Evolutionary conservation across 1,284 basidiomycete genomes (phyloP).

Genomic region (Peniophora sp.): DNA sequence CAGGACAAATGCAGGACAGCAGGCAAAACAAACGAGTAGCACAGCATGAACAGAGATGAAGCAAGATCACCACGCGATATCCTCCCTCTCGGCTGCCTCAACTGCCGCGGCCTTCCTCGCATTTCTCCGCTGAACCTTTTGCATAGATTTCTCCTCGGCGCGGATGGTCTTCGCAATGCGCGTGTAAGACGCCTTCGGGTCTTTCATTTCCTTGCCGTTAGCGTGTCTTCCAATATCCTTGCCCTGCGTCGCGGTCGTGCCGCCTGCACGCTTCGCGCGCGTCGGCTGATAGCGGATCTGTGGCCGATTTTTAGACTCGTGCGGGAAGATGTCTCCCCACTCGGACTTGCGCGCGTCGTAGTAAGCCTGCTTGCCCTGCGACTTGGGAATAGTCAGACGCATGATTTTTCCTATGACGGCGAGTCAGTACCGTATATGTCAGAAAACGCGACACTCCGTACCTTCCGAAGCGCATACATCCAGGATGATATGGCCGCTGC

Average conservation of each 20-base stretch:
- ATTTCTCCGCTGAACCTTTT: constrained; percentile 21
- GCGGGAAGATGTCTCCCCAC: constrained; percentile 96
- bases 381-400: constrained; percentile 85
- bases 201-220: constrained; percentile 14
- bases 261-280: constrained; percentile 22
- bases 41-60: too few species aligned
- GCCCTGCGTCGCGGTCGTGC: constrained; percentile 21
- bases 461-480: constrained; percentile 85
- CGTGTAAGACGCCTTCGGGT: constrained; percentile 30
- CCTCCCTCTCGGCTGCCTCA: too few species aligned
- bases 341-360: constrained; percentile 90
- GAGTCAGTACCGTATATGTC: constrained; percentile 1
- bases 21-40: too few species aligned
- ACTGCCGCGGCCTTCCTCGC: background rate
- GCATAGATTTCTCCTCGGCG: constrained; percentile 19
- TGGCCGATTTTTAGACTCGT: constrained; percentile 66
- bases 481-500: constrained; percentile 87
- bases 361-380: constrained; percentile 89
- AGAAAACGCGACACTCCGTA: constrained; percentile 22
- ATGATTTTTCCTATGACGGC: constrained; percentile 71
- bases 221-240: constrained; percentile 51
- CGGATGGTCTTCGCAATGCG: constrained; percentile 30
- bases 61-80: too few species aligned
- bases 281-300: constrained; percentile 49
- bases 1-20: too few species aligned